Base-by-base conservation (phyloP, 352 stramenopile genomes). In the Pythium diclinum region DNA sequence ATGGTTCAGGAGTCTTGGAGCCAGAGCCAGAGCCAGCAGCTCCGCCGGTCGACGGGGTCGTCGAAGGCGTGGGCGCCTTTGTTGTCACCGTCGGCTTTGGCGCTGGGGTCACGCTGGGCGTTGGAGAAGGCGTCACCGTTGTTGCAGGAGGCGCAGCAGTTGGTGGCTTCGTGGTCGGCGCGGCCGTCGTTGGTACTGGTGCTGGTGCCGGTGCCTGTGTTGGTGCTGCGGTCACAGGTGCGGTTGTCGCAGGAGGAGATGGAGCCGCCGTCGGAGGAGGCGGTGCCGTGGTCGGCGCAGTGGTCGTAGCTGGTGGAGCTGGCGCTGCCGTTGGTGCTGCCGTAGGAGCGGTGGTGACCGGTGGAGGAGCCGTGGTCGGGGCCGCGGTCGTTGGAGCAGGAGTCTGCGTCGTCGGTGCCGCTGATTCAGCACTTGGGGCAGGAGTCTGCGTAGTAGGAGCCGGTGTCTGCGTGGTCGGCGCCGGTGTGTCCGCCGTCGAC, bases 21-120 rank as follows among this genome's bases (percentile, higher is more conserved):
- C 61, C 53, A 3, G 44, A 56, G 49, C 73, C 71, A 10, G 68
- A 54, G 4, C 42, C 47, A 1, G 47, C 33, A 13, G n/a, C 47
- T 16, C 14, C 21, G 23, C n/a, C 62, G 0, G 53, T 61, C 80
- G 85, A 42, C 69, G 78, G 2, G 71, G 69, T n/a, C 49, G 25
- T 34, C 42, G 53, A 32, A 38, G 2, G 65, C 61, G 4, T 47
- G 10, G 65, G 59, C 13, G 59, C 66, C n/a, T 60, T 72, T 19
- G 63, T 14, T 6, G 63, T 70, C 13, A n/a, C 17, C 23, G 49
- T 21, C 19, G 67, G 67, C 14, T 32, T 65, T 16, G 48, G 23
- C 2, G 57, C 60, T 17, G 61, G 62, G 2, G 64, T 56, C n/a
- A 53, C n/a, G 6, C 48, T 46, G 25, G 61, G 57, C 30, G 62